Conservation (phyloP, 768 basidiomycete genomes). For the Hygrophorus russula region DNA sequence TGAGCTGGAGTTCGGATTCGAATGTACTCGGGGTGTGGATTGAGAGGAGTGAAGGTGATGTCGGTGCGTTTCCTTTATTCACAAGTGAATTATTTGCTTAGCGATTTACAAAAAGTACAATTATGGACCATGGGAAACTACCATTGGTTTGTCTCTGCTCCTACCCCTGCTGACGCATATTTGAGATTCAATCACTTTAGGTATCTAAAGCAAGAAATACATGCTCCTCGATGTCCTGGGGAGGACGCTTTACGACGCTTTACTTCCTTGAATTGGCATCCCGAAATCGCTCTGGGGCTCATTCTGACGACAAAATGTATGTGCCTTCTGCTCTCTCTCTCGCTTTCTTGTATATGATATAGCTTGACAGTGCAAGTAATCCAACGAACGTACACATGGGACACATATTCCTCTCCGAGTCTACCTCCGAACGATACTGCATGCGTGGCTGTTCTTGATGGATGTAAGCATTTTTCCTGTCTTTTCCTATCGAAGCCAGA, state of each 20-base stretch:
- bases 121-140: slow-evolving; percentile 94
- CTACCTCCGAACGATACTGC: slow-evolving; percentile 68
- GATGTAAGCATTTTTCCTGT: slow-evolving; percentile 40
- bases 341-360: background rate
- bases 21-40: slow-evolving; percentile 81
- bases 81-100: slow-evolving; percentile 3
- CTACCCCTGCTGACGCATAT: too few relatives aligned
- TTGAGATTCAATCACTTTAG: slow-evolving; percentile 20
- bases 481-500: slow-evolving; percentile 1
- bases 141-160: slow-evolving; percentile 52
- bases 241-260: slow-evolving; percentile 38
- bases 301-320: slow-evolving; percentile 58
- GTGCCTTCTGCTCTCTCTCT: slow-evolving; percentile 12
- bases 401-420: slow-evolving; percentile 53
- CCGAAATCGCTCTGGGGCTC: slow-evolving; percentile 59
- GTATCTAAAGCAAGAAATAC: slow-evolving; percentile 90
- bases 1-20: slow-evolving; percentile 86
- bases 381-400: slow-evolving; percentile 63
- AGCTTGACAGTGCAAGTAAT: slow-evolving; percentile 35
- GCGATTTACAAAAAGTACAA: slow-evolving; percentile 47
- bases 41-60: slow-evolving; percentile 53
- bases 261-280: slow-evolving; percentile 77
- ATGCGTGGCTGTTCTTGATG: slow-evolving; percentile 82
- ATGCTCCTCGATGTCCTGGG: slow-evolving; percentile 25
- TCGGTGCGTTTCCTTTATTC: slow-evolving; percentile 36